These are phyloP conservation scores for Lepiota brunneoincarnata DNA, from an alignment of 768 basidiomycete species.

Conservation along the genomic window DNA sequence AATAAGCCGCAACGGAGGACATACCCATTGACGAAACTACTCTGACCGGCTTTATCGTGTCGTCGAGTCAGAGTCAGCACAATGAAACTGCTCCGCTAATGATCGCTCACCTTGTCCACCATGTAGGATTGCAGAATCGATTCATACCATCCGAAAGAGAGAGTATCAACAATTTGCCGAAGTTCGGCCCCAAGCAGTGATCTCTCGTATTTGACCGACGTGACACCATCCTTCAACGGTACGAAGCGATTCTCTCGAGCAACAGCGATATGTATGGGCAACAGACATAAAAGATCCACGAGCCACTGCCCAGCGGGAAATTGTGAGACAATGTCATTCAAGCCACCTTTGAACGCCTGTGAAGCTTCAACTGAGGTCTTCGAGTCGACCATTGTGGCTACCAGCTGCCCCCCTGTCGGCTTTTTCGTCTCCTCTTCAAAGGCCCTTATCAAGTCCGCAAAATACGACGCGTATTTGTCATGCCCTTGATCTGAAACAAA, in stretches of 20 bases:
- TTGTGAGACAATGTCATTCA: conserved; percentile 23
- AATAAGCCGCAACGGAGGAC: too few relatives aligned
- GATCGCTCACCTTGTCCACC: conserved; percentile 43
- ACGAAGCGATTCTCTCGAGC: conserved; percentile 59
- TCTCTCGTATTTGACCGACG: conserved; percentile 46
- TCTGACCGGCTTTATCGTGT: conserved; percentile 64
- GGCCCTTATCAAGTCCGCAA: conserved; percentile 37
- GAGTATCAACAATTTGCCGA: conserved; percentile 48
- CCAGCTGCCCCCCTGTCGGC: conserved; percentile 45
- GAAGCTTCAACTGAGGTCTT: conserved; percentile 5
- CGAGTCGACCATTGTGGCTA: conserved; percentile 28
- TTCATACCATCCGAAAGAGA: conserved; percentile 67
- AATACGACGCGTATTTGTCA: conserved; percentile 36
- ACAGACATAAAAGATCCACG: conserved; percentile 56
- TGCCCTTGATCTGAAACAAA: conserved; percentile 40
- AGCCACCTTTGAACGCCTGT: too few relatives aligned
- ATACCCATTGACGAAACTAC: conserved; percentile 70
- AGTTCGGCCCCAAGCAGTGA: conserved; percentile 58
- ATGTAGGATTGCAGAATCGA: conserved; percentile 61
- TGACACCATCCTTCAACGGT: conserved; percentile 54
- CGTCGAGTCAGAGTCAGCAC: not conserved
- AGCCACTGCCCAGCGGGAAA: conserved; percentile 60
- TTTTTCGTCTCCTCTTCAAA: conserved; percentile 54
- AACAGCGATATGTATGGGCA: conserved; percentile 63
- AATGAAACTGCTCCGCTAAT: not conserved